phyloP scores from a whole-genome alignment of 164 flowering plant species.

The Stephania japonica region DNA sequence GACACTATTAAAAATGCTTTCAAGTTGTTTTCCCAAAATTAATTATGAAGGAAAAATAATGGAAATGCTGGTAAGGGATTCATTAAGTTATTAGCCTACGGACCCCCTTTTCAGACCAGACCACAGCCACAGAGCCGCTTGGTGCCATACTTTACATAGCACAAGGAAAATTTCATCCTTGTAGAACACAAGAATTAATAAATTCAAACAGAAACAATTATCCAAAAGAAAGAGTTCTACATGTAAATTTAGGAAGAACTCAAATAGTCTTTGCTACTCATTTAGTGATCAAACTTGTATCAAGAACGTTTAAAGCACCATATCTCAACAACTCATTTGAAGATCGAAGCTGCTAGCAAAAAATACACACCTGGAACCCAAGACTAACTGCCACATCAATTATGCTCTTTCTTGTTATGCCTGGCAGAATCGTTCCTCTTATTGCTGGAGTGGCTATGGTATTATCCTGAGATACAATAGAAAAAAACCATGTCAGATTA shows the following conservation, averaged over 20 bases:
- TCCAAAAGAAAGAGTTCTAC: not conserved
- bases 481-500: not conserved
- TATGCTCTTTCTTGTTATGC: slow-evolving; percentile 91
- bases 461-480: slow-evolving; percentile 37
- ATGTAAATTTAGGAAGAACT: not conserved
- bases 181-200: not conserved
- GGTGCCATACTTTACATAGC: not conserved
- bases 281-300: not conserved
- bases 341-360: not conserved
- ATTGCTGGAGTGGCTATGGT: slow-evolving; percentile 76
- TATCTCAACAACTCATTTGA: not conserved
- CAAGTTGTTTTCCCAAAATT: not conserved
- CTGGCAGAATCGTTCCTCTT: slow-evolving; percentile 91
- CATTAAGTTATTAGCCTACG: not conserved
- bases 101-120: not conserved
- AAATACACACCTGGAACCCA: slow-evolving; percentile 62
- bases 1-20: not conserved
- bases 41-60: not conserved
- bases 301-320: not conserved
- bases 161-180: not conserved
- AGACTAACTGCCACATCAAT: slow-evolving; percentile 79
- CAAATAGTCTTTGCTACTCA: not conserved
- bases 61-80: not conserved
- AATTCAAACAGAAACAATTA: not conserved
- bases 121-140: not conserved